These are phyloP conservation scores for Plantago major DNA, from an alignment of 257 asterid genomes.

Conservation along the genomic window DNA sequence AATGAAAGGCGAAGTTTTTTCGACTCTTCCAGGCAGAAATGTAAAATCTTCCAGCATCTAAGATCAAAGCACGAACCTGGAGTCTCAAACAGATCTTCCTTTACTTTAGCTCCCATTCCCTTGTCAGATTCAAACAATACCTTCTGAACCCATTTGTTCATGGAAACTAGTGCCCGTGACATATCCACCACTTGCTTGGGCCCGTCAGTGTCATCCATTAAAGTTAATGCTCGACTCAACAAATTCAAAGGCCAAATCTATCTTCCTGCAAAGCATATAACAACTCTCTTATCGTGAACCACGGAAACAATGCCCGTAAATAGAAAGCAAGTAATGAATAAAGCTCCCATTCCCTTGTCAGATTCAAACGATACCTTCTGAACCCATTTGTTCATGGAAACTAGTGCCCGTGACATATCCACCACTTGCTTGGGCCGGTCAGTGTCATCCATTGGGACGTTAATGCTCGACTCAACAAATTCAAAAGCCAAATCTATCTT, in stretches of 20 bases:
- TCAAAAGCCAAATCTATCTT: constrained; percentile 60
- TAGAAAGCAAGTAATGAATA: too few species aligned
- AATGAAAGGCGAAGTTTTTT: constrained; percentile 40
- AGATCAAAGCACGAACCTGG: constrained; percentile 48
- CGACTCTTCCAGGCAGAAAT: constrained; percentile 76
- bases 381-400: constrained; percentile 63
- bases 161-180: constrained; percentile 52
- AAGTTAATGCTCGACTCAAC: constrained; percentile 37
- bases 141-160: constrained; percentile 69
- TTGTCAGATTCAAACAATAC: constrained; percentile 58
- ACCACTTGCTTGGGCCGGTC: constrained; percentile 37
- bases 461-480: constrained; percentile 46
- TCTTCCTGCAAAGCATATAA: constrained; percentile 54
- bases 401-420: constrained; percentile 54
- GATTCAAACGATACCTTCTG: constrained; percentile 60
- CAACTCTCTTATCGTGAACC: neutral
- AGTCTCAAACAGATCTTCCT: constrained; percentile 26
- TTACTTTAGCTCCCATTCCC: constrained; percentile 38
- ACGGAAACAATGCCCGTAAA: too few species aligned
- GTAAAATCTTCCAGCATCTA: constrained; percentile 72
- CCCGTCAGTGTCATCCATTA: constrained; percentile 23
- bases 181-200: constrained; percentile 46
- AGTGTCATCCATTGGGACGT: constrained; percentile 23
- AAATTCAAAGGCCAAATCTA: constrained; percentile 57
- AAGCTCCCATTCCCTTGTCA: constrained; percentile 52